These are phyloP conservation scores for Podila epicladia DNA, from an alignment of 192 early-diverging fungal species.

Conservation along the genomic window DNA sequence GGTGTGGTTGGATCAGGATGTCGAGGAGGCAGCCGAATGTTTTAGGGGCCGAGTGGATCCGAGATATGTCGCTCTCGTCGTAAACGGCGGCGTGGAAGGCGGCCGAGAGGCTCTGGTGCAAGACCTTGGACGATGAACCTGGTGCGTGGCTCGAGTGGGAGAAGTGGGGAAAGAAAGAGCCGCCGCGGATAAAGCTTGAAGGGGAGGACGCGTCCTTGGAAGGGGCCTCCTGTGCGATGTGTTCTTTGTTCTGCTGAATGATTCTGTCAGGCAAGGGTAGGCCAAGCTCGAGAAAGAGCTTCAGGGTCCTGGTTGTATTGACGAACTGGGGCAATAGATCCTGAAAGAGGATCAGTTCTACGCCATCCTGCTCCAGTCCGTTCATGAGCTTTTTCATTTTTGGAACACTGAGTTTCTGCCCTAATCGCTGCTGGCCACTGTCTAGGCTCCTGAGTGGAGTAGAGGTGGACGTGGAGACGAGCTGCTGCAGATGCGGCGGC, in stretches of 20 bases:
- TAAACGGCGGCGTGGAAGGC: constrained; percentile 16
- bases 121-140: too few species aligned
- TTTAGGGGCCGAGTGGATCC: constrained; percentile 13
- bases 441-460: too few species aligned
- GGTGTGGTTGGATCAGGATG: constrained; percentile 20
- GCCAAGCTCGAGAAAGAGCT: constrained; percentile 4
- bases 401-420: background rate
- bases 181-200: constrained; percentile 5
- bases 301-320: constrained; percentile 16
- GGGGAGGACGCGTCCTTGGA: background rate
- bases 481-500: too few species aligned
- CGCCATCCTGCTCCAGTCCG: background rate
- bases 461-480: too few species aligned
- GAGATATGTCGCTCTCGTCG: constrained; percentile 7
- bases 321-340: constrained; percentile 19
- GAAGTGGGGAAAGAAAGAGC: background rate
- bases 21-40: constrained; percentile 34
- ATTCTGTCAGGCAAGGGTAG: constrained; percentile 15
- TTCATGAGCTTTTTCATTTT: constrained; percentile 8
- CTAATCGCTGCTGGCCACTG: background rate
- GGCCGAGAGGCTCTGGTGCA: background rate
- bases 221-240: background rate
- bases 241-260: background rate
- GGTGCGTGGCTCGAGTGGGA: too few species aligned
- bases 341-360: constrained; percentile 23